Base-by-base conservation (phyloP, 73 alveolate species). In the Effrenium voratum region DNA sequence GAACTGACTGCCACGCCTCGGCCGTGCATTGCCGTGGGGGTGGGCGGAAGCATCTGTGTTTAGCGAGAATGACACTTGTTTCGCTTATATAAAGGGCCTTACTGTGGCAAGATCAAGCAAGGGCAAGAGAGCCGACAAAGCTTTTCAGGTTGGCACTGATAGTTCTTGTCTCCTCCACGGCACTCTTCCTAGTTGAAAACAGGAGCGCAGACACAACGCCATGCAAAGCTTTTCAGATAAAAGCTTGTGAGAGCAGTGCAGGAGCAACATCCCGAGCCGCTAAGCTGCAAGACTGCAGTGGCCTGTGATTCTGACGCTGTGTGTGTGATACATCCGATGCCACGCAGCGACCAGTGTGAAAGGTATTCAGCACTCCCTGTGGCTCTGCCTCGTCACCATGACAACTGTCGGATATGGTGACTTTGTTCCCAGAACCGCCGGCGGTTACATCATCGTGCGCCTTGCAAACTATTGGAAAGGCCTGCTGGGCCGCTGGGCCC, bases 381-480 rank as follows among this genome's bases (percentile, higher is more conserved):
- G 95, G 95, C 95, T 88, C 26, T 88, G 95, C 34, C 55, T 66
- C 40, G 95, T 88, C 50, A 88, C 95, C 38, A 88, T 88, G 95
- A 88, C 95, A 4, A 88, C 95, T 81, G 92, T 85, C 55, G 95
- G 95, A 45, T 88, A 88, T 32, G 95, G 95, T 1, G 95, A 88
- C 24, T 63, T 30, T 41, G 95, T 88, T 13, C 95, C 95, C 10
- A 44, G 66, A 40, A 38, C 95, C 12, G 47, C 77, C 5, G 95
- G 95, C 30, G 95, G 95, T 85, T 88, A 88, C 86, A 40, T 88
- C 47, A 45, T 88, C 36, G 85, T 75, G 95, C 70, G 32, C 40
- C 85, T 59, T 16, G 79, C 2, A 32, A 30, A 15, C 36, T 36
- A 41, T 40, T 75, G 57, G 50, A 38, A 3, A 75, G 86, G 13